Conservation (phyloP, 805 yeast genomes). For the Starmerella ratchasimensis region DNA sequence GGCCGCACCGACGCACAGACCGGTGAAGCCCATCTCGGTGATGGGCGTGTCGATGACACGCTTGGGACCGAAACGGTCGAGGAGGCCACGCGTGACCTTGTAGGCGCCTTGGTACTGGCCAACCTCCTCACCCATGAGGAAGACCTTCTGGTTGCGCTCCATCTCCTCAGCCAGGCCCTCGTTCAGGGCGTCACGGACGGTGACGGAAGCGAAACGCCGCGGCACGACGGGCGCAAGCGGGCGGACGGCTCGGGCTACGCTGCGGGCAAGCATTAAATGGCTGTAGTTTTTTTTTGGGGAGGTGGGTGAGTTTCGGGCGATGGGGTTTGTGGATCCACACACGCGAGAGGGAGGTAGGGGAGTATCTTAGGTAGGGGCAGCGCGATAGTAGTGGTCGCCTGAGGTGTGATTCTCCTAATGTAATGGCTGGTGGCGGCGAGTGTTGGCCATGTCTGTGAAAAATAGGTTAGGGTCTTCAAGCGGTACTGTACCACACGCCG, state of each 20-base stretch:
- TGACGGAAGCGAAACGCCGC: conserved; percentile 31
- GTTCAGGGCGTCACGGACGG: conserved; percentile 95
- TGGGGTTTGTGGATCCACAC: no score
- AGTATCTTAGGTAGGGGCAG: no score
- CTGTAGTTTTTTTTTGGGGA: background rate
- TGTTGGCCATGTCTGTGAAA: no score
- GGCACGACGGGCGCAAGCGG: conserved; percentile 10
- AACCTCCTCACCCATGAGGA: conserved; percentile 97
- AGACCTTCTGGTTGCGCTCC: conserved; percentile 88
- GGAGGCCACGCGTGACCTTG: conserved; percentile 87
- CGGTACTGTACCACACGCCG: no score
- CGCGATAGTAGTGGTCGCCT: no score
- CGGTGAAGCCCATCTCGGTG: conserved; percentile 98
- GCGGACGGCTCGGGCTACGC: conserved; percentile 6
- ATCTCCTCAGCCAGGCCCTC: conserved; percentile 92
- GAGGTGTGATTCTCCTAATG: no score
- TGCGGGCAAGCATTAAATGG: conserved; percentile 1
- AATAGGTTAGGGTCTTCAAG: no score
- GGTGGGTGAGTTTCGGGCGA: background rate
- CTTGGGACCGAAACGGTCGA: conserved; percentile 89
- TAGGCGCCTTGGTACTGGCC: conserved; percentile 99
- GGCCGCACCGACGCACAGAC: conserved; percentile 91
- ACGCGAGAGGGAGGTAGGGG: no score
- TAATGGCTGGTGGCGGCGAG: no score
- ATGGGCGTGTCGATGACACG: conserved; percentile 94